Evolutionary conservation across 2,329 filamentous ascomycete species (phyloP).

Genomic region (Aspergillus vadensis): DNA sequence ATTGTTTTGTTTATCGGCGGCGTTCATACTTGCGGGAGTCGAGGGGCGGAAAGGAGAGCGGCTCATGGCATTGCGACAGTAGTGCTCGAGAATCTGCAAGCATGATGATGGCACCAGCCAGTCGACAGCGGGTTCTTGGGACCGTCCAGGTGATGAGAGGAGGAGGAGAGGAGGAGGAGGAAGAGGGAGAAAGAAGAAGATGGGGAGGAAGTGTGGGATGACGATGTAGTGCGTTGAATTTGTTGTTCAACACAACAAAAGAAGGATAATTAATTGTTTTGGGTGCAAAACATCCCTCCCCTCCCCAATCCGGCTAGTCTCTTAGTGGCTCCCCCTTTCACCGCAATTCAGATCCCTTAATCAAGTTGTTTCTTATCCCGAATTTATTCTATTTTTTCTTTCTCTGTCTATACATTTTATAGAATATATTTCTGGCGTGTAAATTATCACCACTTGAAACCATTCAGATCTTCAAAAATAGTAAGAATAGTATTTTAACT

Average conservation of each 20-base stretch:
- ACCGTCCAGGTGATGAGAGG: constrained; percentile 15
- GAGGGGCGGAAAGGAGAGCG: constrained; percentile 34
- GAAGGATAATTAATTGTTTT: constrained; percentile 5
- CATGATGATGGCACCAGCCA: constrained; percentile 42
- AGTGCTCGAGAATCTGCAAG: constrained; percentile 28
- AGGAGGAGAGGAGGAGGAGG: not conserved
- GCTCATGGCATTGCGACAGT: constrained; percentile 50
- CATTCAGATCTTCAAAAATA: too few relatives aligned
- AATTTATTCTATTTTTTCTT: too few relatives aligned
- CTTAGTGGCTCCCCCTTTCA: constrained; percentile 6
- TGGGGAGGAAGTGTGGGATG: not conserved
- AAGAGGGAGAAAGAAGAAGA: not conserved
- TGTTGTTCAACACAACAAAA: constrained; percentile 14
- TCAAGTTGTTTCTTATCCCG: too few relatives aligned
- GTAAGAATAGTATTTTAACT: too few relatives aligned
- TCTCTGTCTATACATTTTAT: too few relatives aligned
- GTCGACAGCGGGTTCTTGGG: constrained; percentile 15
- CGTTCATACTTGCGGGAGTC: constrained; percentile 48
- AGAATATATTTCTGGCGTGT: too few relatives aligned
- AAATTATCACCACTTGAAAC: too few relatives aligned
- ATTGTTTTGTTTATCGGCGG: constrained; percentile 55
- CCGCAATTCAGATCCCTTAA: not conserved
- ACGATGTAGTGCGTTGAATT: constrained; percentile 13
- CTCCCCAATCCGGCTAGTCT: constrained; percentile 30
- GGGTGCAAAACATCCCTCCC: constrained; percentile 27